phyloP scores from a whole-genome alignment of 1,284 basidiomycete genomes.

The Kalmanozyma brasiliensis region DNA sequence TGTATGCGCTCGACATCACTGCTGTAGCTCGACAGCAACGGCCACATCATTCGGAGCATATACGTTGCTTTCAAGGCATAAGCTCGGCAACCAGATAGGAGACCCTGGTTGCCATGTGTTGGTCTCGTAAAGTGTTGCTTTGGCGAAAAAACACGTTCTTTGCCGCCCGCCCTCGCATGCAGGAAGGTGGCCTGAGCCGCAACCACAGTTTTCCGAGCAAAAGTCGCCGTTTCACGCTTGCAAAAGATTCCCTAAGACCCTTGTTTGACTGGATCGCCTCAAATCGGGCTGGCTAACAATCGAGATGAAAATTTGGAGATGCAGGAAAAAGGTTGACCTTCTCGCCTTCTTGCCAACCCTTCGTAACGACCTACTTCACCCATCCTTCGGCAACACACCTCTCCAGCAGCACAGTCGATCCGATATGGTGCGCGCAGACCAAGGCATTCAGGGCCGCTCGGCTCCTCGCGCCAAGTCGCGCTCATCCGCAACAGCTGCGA shows the following conservation, averaged over 20 bases:
- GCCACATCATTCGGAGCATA: no score
- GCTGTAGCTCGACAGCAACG: no score
- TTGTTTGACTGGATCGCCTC: no score
- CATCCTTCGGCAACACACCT: no score
- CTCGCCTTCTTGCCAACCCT: not conserved
- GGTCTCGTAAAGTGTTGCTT: not conserved
- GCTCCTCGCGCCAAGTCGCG: slow-evolving; percentile 36
- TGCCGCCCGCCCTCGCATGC: not conserved
- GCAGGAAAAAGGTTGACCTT: slow-evolving; percentile 6
- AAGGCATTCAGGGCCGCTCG: slow-evolving; percentile 35
- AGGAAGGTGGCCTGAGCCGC: not conserved
- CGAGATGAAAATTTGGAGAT: slow-evolving; percentile 31
- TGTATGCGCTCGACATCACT: not conserved
- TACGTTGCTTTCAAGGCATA: no score
- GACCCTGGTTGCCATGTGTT: slow-evolving; percentile 6
- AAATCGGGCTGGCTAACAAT: slow-evolving; percentile 7
- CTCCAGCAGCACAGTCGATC: not conserved
- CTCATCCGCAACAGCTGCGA: slow-evolving; percentile 27
- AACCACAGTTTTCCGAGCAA: not conserved
- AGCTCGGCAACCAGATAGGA: no score
- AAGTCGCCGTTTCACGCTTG: not conserved
- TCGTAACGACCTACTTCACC: not conserved
- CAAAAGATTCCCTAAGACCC: not conserved
- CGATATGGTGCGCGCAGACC: slow-evolving; percentile 34
- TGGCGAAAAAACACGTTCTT: no score